Conservation (phyloP, 2,329 filamentous ascomycete species). For the Aureobasidium pullulans region DNA sequence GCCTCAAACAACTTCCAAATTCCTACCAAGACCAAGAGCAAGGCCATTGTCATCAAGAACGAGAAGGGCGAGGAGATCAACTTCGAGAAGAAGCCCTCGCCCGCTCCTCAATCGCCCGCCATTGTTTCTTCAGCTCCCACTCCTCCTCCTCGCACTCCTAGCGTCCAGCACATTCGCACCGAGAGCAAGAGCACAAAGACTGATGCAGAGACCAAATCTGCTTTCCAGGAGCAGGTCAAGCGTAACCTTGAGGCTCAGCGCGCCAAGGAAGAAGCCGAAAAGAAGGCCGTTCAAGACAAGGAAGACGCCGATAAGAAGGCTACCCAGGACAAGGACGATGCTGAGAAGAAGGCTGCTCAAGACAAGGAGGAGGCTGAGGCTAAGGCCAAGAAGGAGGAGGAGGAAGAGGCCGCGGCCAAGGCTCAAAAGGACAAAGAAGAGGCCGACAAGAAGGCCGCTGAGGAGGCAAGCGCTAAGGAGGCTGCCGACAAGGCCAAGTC, state of each 20-base stretch:
- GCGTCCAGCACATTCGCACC: slow-evolving; percentile 59
- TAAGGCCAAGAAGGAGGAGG: slow-evolving; percentile 32
- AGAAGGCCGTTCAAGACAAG: slow-evolving; percentile 15
- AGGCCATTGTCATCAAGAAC: slow-evolving; percentile 77
- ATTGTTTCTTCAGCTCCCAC: slow-evolving; percentile 69
- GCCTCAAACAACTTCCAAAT: slow-evolving; percentile 56
- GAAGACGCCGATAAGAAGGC: slow-evolving; percentile 17
- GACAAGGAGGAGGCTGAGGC: slow-evolving; percentile 25
- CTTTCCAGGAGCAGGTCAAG: slow-evolving; percentile 63
- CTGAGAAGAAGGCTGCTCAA: slow-evolving; percentile 45
- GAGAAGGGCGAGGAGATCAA: slow-evolving; percentile 68
- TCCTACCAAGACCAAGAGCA: slow-evolving; percentile 57
- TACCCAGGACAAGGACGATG: slow-evolving; percentile 40
- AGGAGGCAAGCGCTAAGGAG: slow-evolving; percentile 18
- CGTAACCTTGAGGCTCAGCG: slow-evolving; percentile 34
- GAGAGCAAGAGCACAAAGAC: slow-evolving; percentile 68
- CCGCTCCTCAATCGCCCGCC: slow-evolving; percentile 47
- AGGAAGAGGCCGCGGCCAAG: slow-evolving; percentile 25
- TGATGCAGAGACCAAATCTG: slow-evolving; percentile 54
- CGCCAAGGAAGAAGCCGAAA: slow-evolving; percentile 31
- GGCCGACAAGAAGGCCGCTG: slow-evolving; percentile 22
- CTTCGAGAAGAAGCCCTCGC: slow-evolving; percentile 43
- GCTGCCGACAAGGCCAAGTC: slow-evolving; percentile 22
- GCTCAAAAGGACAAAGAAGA: slow-evolving; percentile 24
- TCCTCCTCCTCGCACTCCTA: slow-evolving; percentile 64